phyloP scores from a whole-genome alignment of 2,329 filamentous ascomycete genomes.

The Colletotrichum zoysiae region DNA sequence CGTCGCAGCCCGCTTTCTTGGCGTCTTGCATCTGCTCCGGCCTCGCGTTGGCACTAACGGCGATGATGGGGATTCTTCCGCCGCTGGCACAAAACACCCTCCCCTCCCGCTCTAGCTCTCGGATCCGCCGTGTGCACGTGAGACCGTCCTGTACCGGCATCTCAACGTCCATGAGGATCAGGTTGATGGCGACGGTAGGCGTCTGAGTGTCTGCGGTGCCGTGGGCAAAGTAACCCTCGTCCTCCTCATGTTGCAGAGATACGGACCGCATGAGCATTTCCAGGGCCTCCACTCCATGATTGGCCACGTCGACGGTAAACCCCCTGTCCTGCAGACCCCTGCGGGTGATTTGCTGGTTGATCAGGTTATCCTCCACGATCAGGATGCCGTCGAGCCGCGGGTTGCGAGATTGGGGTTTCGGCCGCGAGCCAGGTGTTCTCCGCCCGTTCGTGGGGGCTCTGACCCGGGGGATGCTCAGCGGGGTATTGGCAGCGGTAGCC shows the following conservation, averaged over 20 bases:
- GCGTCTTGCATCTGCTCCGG: constrained; percentile 69
- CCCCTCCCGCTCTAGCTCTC: constrained; percentile 69
- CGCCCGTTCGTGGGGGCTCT: constrained; percentile 24
- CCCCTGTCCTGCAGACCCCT: constrained; percentile 64
- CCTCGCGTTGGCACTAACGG: constrained; percentile 76
- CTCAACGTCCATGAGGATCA: constrained; percentile 82
- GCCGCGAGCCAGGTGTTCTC: constrained; percentile 31
- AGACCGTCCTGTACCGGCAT: constrained; percentile 82
- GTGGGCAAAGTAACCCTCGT: constrained; percentile 28
- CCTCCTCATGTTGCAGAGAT: constrained; percentile 38
- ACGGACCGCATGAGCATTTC: constrained; percentile 57
- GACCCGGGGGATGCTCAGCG: constrained; percentile 8
- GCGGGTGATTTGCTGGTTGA: constrained; percentile 69
- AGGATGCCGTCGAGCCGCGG: constrained; percentile 59
- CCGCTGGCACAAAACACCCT: constrained; percentile 59
- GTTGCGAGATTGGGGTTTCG: constrained; percentile 33
- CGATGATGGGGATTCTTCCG: constrained; percentile 72
- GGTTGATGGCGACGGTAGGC: constrained; percentile 59
- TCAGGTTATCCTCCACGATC: constrained; percentile 71
- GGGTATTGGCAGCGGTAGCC: constrained; percentile 21
- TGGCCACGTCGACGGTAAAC: constrained; percentile 65
- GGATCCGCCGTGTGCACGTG: constrained; percentile 73
- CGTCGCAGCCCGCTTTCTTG: constrained; percentile 67
- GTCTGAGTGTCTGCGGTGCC: background rate
- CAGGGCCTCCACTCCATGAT: constrained; percentile 68